phyloP scores from a whole-genome alignment of 108 stramenopile species.

The Skeletonema grethae region DNA sequence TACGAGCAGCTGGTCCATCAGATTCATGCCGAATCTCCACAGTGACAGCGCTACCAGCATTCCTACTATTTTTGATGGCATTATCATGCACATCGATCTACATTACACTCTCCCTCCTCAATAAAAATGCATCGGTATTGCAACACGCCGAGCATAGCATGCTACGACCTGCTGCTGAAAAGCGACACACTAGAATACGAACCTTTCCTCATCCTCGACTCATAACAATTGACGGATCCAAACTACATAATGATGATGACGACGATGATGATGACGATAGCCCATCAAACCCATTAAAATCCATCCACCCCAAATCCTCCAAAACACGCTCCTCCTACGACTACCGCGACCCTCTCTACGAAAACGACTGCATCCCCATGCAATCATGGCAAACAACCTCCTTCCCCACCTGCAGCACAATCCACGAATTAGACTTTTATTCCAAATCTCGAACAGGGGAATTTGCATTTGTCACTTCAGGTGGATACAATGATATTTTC shows the following conservation, averaged over 20 bases:
- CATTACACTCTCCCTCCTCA: neutral
- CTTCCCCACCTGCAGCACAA: slow-evolving; percentile 32
- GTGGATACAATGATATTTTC: slow-evolving; percentile 49
- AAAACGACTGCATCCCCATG: slow-evolving; percentile 47
- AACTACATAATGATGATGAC: neutral
- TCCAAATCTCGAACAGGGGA: slow-evolving; percentile 6
- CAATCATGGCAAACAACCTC: slow-evolving; percentile 25
- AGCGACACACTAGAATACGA: neutral
- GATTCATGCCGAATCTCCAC: neutral
- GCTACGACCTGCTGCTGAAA: neutral
- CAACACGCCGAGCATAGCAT: neutral
- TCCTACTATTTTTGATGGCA: neutral
- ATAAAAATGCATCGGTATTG: neutral
- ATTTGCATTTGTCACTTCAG: slow-evolving; percentile 14
- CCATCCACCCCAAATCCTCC: neutral
- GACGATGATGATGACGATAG: too few species aligned
- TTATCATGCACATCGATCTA: neutral
- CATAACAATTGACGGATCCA: slow-evolving; percentile 3
- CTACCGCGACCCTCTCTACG: slow-evolving; percentile 21
- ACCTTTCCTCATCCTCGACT: neutral
- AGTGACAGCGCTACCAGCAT: neutral
- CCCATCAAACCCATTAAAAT: neutral
- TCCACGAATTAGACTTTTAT: slow-evolving; percentile 43
- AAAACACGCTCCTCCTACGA: slow-evolving; percentile 8
- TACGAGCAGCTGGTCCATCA: neutral